Evolutionary conservation across 805 yeast species (phyloP).

Genomic region (Kodamaea sagamina): DNA sequence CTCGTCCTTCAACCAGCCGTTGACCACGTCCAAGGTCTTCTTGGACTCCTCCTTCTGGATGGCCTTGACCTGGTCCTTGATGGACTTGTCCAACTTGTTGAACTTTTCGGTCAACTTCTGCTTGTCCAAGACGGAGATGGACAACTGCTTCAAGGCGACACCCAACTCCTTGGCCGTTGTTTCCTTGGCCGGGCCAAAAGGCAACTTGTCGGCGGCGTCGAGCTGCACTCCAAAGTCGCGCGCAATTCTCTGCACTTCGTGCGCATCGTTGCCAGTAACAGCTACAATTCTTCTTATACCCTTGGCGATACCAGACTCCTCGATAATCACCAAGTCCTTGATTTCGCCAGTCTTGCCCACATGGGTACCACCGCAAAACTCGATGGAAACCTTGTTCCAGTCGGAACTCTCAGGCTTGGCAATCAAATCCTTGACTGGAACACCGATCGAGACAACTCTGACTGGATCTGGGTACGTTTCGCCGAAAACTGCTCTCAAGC

Average conservation of each 20-base stretch:
- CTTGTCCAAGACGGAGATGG: constrained; percentile 81
- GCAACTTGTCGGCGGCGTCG: constrained; percentile 58
- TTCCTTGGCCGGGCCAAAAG: constrained; percentile 79
- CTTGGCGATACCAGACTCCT: constrained; percentile 97
- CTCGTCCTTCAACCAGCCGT: constrained; percentile 61
- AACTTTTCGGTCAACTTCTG: constrained; percentile 73
- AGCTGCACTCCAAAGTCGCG: constrained; percentile 64
- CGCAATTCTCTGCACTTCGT: constrained; percentile 85
- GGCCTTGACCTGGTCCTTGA: constrained; percentile 84
- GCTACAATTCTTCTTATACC: constrained; percentile 98
- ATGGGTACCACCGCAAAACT: constrained; percentile 99
- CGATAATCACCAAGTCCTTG: constrained; percentile 83
- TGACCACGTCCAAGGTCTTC: constrained; percentile 75
- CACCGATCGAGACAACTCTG: constrained; percentile 95
- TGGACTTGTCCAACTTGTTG: constrained; percentile 75
- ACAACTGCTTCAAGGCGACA: constrained; percentile 77
- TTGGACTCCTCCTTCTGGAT: constrained; percentile 87
- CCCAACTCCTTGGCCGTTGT: constrained; percentile 79
- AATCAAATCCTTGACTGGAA: constrained; percentile 78
- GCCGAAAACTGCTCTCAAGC: constrained; percentile 97
- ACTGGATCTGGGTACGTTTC: constrained; percentile 99
- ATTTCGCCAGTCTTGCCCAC: constrained; percentile 91
- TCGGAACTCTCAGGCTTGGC: constrained; percentile 66
- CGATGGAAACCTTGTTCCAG: constrained; percentile 82
- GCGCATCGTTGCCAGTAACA: constrained; percentile 89